Conservation (phyloP, 805 yeast species). For the Nadsonia fulvescens region DNA sequence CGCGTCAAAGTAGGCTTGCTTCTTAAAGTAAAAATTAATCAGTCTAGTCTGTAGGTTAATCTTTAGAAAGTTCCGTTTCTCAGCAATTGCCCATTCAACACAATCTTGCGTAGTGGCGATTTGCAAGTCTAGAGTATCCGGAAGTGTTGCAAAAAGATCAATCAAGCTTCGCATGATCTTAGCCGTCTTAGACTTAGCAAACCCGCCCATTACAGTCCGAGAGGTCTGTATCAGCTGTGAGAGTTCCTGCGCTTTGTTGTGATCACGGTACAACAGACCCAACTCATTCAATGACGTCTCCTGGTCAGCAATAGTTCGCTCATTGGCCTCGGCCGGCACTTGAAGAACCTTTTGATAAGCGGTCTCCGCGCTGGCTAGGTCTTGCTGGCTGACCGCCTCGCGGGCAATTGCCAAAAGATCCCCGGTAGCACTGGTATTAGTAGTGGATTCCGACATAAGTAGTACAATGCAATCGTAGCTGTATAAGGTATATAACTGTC, state of each 20-base stretch:
- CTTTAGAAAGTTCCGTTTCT: conserved; percentile 73
- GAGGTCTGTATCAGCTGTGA: conserved; percentile 47
- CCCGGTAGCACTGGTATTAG: conserved; percentile 6
- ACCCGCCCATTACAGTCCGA: conserved; percentile 49
- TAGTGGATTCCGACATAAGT: no score
- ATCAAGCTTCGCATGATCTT: conserved; percentile 70
- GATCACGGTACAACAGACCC: conserved; percentile 48
- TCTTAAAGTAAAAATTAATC: conserved; percentile 54
- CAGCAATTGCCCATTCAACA: conserved; percentile 72
- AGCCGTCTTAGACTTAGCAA: conserved; percentile 90
- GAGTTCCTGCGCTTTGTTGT: conserved; percentile 31
- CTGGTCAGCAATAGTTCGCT: conserved; percentile 30
- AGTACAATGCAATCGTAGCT: no score
- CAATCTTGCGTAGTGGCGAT: conserved; percentile 58
- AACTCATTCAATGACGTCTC: conserved; percentile 60
- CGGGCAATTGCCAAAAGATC: conserved; percentile 38
- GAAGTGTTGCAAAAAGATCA: conserved; percentile 49
- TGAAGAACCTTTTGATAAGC: conserved; percentile 34
- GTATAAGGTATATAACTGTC: no score
- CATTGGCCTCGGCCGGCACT: conserved; percentile 14
- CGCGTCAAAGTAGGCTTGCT: conserved; percentile 48
- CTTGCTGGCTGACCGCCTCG: conserved; percentile 30
- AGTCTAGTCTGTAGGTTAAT: conserved; percentile 76
- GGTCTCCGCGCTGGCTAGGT: conserved; percentile 40
- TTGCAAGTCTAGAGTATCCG: conserved; percentile 51